phyloP scores from a whole-genome alignment of 352 stramenopile genomes.

The Globisporangium irregulare region DNA sequence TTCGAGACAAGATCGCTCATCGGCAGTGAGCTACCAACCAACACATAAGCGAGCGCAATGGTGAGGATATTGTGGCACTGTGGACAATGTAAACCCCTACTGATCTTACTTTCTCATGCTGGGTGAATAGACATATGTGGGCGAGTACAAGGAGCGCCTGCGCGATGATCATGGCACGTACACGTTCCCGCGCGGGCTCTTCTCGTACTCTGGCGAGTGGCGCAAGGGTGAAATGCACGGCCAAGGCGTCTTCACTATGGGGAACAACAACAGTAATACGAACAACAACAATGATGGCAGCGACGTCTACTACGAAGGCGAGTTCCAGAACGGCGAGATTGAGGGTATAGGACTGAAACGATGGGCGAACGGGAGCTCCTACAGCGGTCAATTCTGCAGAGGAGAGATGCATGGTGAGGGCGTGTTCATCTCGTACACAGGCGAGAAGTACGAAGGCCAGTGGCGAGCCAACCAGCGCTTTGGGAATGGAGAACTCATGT shows the following conservation, averaged over 20 bases:
- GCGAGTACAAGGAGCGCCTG: slow-evolving; percentile 34
- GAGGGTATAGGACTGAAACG: slow-evolving; percentile 46
- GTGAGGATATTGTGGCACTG: neutral
- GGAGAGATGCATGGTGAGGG: slow-evolving; percentile 59
- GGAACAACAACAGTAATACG: slow-evolving; percentile 15
- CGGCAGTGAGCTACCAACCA: too few relatives aligned
- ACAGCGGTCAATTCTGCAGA: slow-evolving; percentile 48
- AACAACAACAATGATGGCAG: neutral
- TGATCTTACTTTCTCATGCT: neutral
- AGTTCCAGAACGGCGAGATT: slow-evolving; percentile 63
- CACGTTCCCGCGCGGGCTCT: slow-evolving; percentile 40
- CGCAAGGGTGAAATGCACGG: slow-evolving; percentile 56
- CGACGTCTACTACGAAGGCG: slow-evolving; percentile 37
- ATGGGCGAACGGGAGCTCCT: slow-evolving; percentile 56
- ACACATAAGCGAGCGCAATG: neutral
- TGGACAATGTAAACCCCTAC: neutral
- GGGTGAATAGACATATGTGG: slow-evolving; percentile 32
- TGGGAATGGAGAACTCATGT: slow-evolving; percentile 36
- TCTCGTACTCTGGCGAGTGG: slow-evolving; percentile 73
- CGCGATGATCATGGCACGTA: slow-evolving; percentile 48
- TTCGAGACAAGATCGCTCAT: too few relatives aligned
- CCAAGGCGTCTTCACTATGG: slow-evolving; percentile 35
- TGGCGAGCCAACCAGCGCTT: slow-evolving; percentile 47
- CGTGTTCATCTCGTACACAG: slow-evolving; percentile 31
- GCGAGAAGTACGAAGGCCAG: slow-evolving; percentile 56